A percentile compares a stretch with the other conserved stretches of the same genome.
Evolutionary conservation across 805 yeast genomes (phyloP).

Genomic region (Wickerhamiella galacta): DNA sequence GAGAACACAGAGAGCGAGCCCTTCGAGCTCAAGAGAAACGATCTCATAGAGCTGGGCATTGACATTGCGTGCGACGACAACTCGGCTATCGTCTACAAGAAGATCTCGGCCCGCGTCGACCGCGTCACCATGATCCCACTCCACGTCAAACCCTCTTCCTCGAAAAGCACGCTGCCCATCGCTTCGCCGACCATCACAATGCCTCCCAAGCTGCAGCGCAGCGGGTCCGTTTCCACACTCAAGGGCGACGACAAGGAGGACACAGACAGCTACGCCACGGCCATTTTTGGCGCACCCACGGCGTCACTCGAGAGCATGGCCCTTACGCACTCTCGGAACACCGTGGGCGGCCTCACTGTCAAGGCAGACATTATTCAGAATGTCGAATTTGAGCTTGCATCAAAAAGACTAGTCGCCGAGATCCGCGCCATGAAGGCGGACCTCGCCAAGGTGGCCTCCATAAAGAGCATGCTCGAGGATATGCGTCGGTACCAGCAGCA

Average conservation of each 20-base stretch:
- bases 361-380: conserved; percentile 18
- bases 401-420: conserved; percentile 21
- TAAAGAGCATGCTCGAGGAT: conserved; percentile 17
- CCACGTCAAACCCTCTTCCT: conserved; percentile 13
- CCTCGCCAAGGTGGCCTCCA: conserved; percentile 20
- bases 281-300: conserved; percentile 22
- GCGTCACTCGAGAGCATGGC: conserved; percentile 22
- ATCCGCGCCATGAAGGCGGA: conserved; percentile 21
- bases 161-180: no score
- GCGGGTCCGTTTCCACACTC: conserved; percentile 3
- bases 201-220: conserved; percentile 2
- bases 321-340: conserved; percentile 20
- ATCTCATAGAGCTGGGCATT: conserved; percentile 83
- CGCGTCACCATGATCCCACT: conserved; percentile 45
- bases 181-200: no score
- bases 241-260: conserved; percentile 2
- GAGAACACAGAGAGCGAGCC: conserved; percentile 36
- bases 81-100: conserved; percentile 53
- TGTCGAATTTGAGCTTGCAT: conserved; percentile 20
- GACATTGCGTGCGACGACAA: conserved; percentile 40
- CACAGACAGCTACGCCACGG: conserved; percentile 3
- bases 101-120: conserved; percentile 71
- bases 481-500: conserved; percentile 15
- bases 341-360: conserved; percentile 22
- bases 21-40: conserved; percentile 57